These are phyloP conservation scores for Larix kaempferi DNA, from an alignment of 75 land plant genomes.

Conservation along the genomic window DNA sequence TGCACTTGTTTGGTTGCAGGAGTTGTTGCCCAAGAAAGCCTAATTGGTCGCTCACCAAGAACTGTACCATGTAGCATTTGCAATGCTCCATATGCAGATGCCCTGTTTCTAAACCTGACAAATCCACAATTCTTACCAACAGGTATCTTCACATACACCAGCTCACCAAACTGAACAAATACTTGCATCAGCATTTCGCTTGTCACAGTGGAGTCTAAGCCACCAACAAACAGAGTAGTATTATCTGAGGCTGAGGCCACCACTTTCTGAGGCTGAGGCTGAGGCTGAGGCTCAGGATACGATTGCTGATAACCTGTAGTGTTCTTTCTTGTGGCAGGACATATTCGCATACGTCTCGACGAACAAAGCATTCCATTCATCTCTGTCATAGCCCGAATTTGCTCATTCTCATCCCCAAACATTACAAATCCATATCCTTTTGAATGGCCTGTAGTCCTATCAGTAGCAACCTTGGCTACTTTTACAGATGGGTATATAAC, in stretches of 20 bases:
- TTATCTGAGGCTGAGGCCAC: conserved; percentile 91
- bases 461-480: conserved; percentile 94
- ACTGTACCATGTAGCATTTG: conserved; percentile 60
- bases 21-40: conserved; percentile 90
- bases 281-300: not conserved
- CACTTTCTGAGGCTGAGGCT: conserved; percentile 45
- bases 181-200: conserved; percentile 70
- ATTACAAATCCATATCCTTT: conserved; percentile 98
- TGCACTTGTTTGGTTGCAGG: conserved; percentile 76
- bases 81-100: conserved; percentile 79
- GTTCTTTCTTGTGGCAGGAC: conserved; percentile 71
- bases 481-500: conserved; percentile 70
- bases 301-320: not conserved
- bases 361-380: conserved; percentile 92
- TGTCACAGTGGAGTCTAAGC: conserved; percentile 70
- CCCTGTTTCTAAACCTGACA: conserved; percentile 93
- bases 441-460: conserved; percentile 80
- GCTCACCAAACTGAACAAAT: conserved; percentile 79
- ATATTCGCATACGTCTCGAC: conserved; percentile 85
- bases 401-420: conserved; percentile 84
- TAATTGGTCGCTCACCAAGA: conserved; percentile 64
- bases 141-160: conserved; percentile 92
- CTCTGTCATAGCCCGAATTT: conserved; percentile 81
- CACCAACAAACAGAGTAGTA: conserved; percentile 98
- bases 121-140: conserved; percentile 94